Percentiles rank a stretch among this genome's conserved stretches.
These are phyloP conservation scores for Venturia effusa DNA, from an alignment of 2,329 filamentous ascomycete species.

Conservation along the genomic window DNA sequence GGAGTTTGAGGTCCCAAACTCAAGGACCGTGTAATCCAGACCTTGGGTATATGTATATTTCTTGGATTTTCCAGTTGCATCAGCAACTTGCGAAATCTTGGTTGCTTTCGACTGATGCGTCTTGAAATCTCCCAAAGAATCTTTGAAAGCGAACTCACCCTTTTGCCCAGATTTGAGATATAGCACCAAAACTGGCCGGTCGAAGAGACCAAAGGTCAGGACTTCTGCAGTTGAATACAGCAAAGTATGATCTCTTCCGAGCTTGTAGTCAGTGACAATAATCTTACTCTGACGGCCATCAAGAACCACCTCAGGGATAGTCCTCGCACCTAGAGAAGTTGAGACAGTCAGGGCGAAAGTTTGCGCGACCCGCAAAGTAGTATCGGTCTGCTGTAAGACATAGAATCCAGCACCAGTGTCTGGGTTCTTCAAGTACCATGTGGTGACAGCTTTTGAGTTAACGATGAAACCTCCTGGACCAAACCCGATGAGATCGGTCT, in stretches of 20 bases:
- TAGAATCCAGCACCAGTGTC: slow-evolving; percentile 49
- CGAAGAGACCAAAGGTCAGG: slow-evolving; percentile 32
- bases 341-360: slow-evolving; percentile 39
- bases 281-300: slow-evolving; percentile 44
- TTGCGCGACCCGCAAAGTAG: slow-evolving; percentile 40
- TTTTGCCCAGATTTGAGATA: slow-evolving; percentile 29
- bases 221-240: slow-evolving; percentile 48
- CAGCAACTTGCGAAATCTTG: neutral
- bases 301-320: slow-evolving; percentile 37
- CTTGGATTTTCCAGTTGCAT: slow-evolving; percentile 16
- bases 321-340: slow-evolving; percentile 35
- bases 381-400: slow-evolving; percentile 44
- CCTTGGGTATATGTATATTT: slow-evolving; percentile 27
- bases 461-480: slow-evolving; percentile 35
- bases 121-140: slow-evolving; percentile 25
- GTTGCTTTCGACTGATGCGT: slow-evolving; percentile 19
- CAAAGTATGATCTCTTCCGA: slow-evolving; percentile 38
- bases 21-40: slow-evolving; percentile 23
- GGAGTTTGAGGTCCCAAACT: slow-evolving; percentile 38
- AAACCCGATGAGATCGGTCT: slow-evolving; percentile 40
- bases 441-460: slow-evolving; percentile 40
- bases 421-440: slow-evolving; percentile 48
- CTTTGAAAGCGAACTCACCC: slow-evolving; percentile 30
- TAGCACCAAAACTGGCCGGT: slow-evolving; percentile 27
- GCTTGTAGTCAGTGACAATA: slow-evolving; percentile 43